Conservation (phyloP, 768 basidiomycete species). For the Paxillus rubicundulus region DNA sequence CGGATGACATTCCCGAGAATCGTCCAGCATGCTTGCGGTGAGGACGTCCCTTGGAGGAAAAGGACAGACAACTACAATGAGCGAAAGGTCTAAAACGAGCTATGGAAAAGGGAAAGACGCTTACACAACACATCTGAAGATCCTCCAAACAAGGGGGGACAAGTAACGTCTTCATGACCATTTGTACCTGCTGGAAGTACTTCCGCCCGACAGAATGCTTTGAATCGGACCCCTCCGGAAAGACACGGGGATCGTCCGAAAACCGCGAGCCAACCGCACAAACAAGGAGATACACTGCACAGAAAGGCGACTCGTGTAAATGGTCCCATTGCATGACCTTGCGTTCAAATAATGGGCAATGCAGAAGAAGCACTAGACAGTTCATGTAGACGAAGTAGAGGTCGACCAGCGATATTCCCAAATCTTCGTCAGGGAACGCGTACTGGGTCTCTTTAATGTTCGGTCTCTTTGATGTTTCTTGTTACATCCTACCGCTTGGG, state of each 20-base stretch:
- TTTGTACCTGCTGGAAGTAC: constrained; percentile 51
- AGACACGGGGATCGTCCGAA: constrained; percentile 55
- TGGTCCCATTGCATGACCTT: constrained; percentile 49
- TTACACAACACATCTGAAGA: constrained; percentile 64
- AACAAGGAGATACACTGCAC: constrained; percentile 59
- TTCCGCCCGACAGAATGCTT: constrained; percentile 52
- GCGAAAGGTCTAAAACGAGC: constrained; percentile 8
- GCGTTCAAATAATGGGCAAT: constrained; percentile 64
- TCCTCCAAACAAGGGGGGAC: constrained; percentile 62
- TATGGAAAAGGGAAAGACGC: constrained; percentile 17
- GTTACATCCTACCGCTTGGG: constrained; percentile 30
- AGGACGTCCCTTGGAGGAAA: constrained; percentile 55
- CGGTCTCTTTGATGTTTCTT: constrained; percentile 16
- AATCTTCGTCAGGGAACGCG: constrained; percentile 48
- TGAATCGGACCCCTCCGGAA: constrained; percentile 37
- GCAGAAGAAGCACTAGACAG: constrained; percentile 63
- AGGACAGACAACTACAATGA: constrained; percentile 47
- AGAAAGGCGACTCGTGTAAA: constrained; percentile 50
- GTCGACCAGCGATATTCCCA: constrained; percentile 52
- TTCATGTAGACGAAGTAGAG: constrained; percentile 64
- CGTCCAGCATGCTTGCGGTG: constrained; percentile 67
- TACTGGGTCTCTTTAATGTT: constrained; percentile 28
- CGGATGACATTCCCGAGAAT: constrained; percentile 60
- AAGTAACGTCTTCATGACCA: constrained; percentile 55
- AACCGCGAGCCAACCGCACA: constrained; percentile 65